Base-by-base conservation (phyloP, 306 rosid species). In the Clitoria ternatea region DNA sequence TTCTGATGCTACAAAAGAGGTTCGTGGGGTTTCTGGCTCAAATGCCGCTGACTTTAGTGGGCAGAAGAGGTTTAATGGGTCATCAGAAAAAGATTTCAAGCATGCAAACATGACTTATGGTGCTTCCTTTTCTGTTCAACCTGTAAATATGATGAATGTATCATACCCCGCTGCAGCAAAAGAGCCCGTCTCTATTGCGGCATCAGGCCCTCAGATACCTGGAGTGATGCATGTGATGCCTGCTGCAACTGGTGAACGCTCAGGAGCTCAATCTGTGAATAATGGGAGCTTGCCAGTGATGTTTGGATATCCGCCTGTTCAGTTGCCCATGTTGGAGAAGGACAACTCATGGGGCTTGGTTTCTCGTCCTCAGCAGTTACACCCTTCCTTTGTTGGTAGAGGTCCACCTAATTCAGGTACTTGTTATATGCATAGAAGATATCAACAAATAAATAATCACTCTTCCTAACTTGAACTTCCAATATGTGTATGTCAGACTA, bases 301-400 rank as follows among this genome's bases (percentile, higher is more conserved):
- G 92, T 80, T 88, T 79, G 99, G 96, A 47, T 78, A 84, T 85
- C 72, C 97, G 13, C 77, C 92, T 40, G 86, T 87, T 80, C 99
- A 91, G 83, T 83, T 94, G 72, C 96, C 95, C 4, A 69, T 80
- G 77, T 73, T 87, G 81, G 93, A 91, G 75, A 91, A 91, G 77
- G 99, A 95, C 80, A 82, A 80, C 39, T 66, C 96, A 6, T 86
- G 92, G 92, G 93, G 96, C 66, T 49, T 79, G 84, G 83, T 70
- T 70, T 65, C 96, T 77, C 96, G 82, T 70, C 76, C 97, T 48
- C 97, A 91, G 80, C 93, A 75, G 54, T 77, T 91, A 64, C 97
- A 86, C 50, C 72, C 85, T 73, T 71, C 90, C 76, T 83, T 73
- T 76, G 82, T 68, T 33, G 85, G 89, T 22, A 84, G 94, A 57